Evolutionary conservation across 1,284 basidiomycete genomes (phyloP), one percentile per base, ranked within the genome.

Genomic region (Lentinula novae-zelandiae): DNA sequence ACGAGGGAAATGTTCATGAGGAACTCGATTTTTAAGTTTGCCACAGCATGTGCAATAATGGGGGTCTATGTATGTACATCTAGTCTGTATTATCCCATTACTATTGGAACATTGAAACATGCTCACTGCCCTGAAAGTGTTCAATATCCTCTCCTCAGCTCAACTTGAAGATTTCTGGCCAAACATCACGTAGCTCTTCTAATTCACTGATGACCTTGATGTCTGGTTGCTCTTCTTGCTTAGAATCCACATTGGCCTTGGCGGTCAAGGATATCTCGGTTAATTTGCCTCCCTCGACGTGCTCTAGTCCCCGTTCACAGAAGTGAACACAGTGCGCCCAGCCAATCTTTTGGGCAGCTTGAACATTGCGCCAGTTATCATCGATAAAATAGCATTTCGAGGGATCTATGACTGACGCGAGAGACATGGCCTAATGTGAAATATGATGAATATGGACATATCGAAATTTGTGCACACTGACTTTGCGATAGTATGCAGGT

Each of bases 241-340:
- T 22, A 6, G 73, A 73, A 10, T 73, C 74, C 39, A 72, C 69
- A 36, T 72, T 65, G 31, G 72, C 71, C 38, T 80, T 77, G 49
- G 73, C 70, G 17, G 44, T n/a, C 8, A 20, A 12, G 27, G 76
- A 79, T 7, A 88, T 82, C 58, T 80, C 73, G 71, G 80, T 85
- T 54, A 75, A 69, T 67, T 74, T 78, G 1, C 86, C 86, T 1
- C 86, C 86, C 67, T 89, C 87, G 61, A 85, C 78, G 34, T 78
- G 76, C 57, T 83, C 79, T n/a, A 87, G 65, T 1, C 84, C 86
- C 22, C 71, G 69, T 71, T 93, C 91, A 65, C 83, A 84, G 67
- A 91, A 93, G 67, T 92, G 86, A 1, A 85, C 87, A 59, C 86
- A 88, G 63, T 82, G 80, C 0, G 78, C 83, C 91, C 90, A 93